phyloP scores from a whole-genome alignment of 768 basidiomycete species.

The Collybia sordida region DNA sequence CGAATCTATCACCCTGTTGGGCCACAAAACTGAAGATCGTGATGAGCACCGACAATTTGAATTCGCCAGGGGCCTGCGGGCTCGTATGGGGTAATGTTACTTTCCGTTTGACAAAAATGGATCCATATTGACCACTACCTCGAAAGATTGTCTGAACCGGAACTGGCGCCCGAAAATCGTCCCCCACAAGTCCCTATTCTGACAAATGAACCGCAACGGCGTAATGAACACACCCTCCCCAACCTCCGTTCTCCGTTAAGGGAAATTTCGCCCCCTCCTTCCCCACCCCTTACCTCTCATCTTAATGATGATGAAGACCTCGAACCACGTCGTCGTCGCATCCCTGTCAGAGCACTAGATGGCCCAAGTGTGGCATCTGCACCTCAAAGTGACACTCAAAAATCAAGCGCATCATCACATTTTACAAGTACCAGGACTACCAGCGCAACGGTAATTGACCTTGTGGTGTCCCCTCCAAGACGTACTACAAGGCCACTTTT shows the following conservation, averaged over 20 bases:
- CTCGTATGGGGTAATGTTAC: constrained; percentile 63
- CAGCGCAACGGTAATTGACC: constrained; percentile 10
- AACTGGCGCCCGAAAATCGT: constrained; percentile 10
- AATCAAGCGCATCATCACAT: constrained; percentile 13
- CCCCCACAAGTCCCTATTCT: constrained; percentile 8
- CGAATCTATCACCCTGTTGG: constrained; percentile 56
- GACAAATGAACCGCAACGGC: constrained; percentile 10
- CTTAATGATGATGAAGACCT: constrained; percentile 39
- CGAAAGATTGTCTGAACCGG: constrained; percentile 23
- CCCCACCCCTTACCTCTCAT: constrained; percentile 17
- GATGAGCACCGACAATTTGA: constrained; percentile 54
- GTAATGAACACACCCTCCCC: constrained; percentile 12
- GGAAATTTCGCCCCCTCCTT: constrained; percentile 36
- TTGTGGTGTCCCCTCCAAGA: constrained; percentile 19
- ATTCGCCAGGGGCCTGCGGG: constrained; percentile 61
- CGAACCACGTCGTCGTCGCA: constrained; percentile 34
- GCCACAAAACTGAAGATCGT: constrained; percentile 63
- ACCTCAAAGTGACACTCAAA: too few relatives aligned
- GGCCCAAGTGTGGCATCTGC: too few relatives aligned
- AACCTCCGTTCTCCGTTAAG: constrained; percentile 34
- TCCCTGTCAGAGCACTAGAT: constrained; percentile 20
- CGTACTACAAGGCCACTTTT: constrained; percentile 5
- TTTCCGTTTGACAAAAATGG: neutral
- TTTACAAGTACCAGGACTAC: constrained; percentile 8
- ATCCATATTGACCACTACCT: constrained; percentile 5